Percentiles rank a stretch among this genome's conserved stretches.
phyloP scores from a whole-genome alignment of 768 basidiomycete genomes.

The Cystobasidium onofrii region DNA sequence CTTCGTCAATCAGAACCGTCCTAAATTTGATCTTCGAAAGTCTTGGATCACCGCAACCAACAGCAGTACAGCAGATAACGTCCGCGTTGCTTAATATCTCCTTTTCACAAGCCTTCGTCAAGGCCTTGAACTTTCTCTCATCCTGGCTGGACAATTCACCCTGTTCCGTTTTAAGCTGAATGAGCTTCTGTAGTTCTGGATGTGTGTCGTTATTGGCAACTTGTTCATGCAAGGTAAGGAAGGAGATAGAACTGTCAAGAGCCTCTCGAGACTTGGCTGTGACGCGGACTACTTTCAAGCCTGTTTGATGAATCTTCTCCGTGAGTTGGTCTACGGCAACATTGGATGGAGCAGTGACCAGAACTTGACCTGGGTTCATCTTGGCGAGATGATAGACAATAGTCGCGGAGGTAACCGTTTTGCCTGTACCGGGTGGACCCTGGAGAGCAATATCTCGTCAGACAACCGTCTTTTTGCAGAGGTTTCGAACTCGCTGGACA shows the following conservation, averaged over 20 bases:
- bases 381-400: constrained; percentile 97
- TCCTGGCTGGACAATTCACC: constrained; percentile 94
- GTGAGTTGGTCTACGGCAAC: constrained; percentile 98
- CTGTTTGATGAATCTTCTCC: constrained; percentile 98
- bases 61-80: constrained; percentile 97
- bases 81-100: constrained; percentile 91
- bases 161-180: constrained; percentile 93
- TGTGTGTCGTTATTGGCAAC: constrained; percentile 94
- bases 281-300: constrained; percentile 91
- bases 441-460: constrained; percentile 28
- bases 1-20: constrained; percentile 96
- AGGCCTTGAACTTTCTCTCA: constrained; percentile 93
- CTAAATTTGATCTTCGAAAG: constrained; percentile 95
- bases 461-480: too few species aligned
- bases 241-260: constrained; percentile 85
- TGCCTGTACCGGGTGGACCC: constrained; percentile 96
- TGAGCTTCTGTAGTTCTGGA: constrained; percentile 93
- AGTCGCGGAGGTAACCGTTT: constrained; percentile 97
- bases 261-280: constrained; percentile 98
- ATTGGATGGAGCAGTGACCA: constrained; percentile 97
- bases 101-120: constrained; percentile 91
- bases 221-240: constrained; percentile 92
- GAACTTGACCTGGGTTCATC: constrained; percentile 99
- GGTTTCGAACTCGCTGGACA: constrained; percentile 25
- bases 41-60: constrained; percentile 92